Evolutionary conservation across 306 rosid genomes (phyloP), one percentile per base, ranked within the genome.

Genomic region (Dryas alaskensis): DNA sequence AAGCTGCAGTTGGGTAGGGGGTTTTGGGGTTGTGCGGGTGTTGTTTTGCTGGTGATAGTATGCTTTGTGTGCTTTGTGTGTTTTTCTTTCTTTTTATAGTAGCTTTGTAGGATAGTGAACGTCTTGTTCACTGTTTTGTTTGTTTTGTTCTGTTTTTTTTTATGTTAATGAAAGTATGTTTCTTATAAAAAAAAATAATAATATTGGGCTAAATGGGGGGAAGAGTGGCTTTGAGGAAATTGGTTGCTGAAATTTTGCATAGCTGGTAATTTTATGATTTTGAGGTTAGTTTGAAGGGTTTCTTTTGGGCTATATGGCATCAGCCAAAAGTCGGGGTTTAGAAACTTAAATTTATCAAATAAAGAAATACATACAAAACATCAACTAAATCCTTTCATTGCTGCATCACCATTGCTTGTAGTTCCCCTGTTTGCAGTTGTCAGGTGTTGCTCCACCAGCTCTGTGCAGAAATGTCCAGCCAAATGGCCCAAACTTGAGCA

Each of bases 371-470:
- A 25, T 17, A 17, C 2, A 44, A 70, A 54, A 7, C 37, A 45
- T 65, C 37, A 10, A 8, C 52, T 51, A 13, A 13, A 9, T 49
- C 58, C 4, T 72, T 3, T 51, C 16, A 49, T 13, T 71, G 53
- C 10, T 57, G 57, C 42, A 47, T 76, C 14, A 27, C 25, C 40
- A 5, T 19, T 46, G 69, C 45, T 68, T 78, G 70, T 76, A 69
- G 70, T 76, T 73, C 73, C 76, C 58, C 73, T 63, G 68, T 89
- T 72, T 87, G 81, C 85, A 95, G 99, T 65, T 95, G 84, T 92
- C 99, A 55, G 83, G 84, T 79, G 78, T 85, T 80, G 96, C 92
- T 78, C 99, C 98, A 51, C 99, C 96, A 59, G 96, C 99, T 60
- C 64, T 90, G 76, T 92, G 89, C 76, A 82, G 99, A 88, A 88